Base-by-base conservation (phyloP, 108 stramenopile species). In the Pseudonitzschia pungens region DNA sequence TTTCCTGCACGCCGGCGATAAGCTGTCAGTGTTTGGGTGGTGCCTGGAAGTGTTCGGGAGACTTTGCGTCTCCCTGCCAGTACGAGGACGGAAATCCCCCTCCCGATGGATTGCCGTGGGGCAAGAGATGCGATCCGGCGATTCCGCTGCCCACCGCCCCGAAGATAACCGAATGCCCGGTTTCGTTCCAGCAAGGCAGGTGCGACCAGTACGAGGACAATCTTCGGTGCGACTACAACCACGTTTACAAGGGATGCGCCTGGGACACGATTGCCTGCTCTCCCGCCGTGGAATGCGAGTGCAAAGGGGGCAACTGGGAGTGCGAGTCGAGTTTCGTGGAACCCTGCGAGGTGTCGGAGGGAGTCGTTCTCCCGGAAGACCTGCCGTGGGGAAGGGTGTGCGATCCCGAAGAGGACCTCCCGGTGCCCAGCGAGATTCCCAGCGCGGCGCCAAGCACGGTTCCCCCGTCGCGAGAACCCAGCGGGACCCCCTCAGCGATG, bases 211-310 rank as follows among this genome's bases (percentile, higher is more conserved):
- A 28, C 21, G 18, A 48, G 24, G 66, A 67, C 7, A 11, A 67
- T 27, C 16, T 67, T 11, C 18, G 50, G 27, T 67, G 66, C 36
- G 22, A 48, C 21, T 67, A 48, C 36, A 50, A 36, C 0, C 66
- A 67, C 24, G 36, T 48, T 4, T 67, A 67, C 36, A 44, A 48
- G 9, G 66, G 66, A 10, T 67, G 66, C 50, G 50, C 66, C 21
- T 67, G 66, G 66, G 45, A 67, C 16, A 41, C 22, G 5, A 20
- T 67, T 50, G 6, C 43, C 3, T 67, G 66, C 28, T 26, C 21
- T 26, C 45, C 43, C 2, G n/a, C 45, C 14, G 44, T 48, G 26
- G 22, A 8, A 45, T 67, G 66, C 22, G 22, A 48, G n/a, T 67
- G 66, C 42, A 2, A 48, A 44, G 22, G 50, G 10, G 45, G 28